Evolutionary conservation across 495 filamentous ascomycete genomes (phyloP).

Genomic region (Neurospora tetrasperma): DNA sequence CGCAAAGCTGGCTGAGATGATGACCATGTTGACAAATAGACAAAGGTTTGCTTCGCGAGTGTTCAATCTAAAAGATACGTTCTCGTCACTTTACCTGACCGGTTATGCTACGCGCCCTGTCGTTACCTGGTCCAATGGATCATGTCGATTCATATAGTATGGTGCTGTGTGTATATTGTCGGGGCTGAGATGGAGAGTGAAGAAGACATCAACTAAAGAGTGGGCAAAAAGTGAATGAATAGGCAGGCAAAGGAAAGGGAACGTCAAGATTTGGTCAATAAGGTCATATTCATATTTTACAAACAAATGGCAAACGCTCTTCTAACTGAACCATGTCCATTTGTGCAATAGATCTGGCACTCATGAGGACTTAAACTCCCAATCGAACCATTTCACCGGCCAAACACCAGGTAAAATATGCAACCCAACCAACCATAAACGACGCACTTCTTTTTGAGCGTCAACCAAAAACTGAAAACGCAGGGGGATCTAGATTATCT

Average conservation of each 20-base stretch:
- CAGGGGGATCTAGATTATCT: conserved; percentile 26
- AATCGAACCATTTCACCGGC: not conserved
- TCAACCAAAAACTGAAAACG: conserved; percentile 13
- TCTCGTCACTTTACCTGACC: too few species aligned
- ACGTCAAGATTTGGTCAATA: not conserved
- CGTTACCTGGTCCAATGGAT: not conserved
- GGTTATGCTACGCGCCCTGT: not conserved
- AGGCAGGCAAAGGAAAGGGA: not conserved
- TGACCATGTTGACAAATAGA: not conserved
- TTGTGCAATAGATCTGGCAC: not conserved
- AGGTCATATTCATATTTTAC: not conserved
- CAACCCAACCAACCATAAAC: not conserved
- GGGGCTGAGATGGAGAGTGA: too few species aligned
- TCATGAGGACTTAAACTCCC: not conserved
- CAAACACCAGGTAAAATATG: not conserved
- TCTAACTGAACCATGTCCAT: not conserved
- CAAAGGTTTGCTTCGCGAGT: not conserved
- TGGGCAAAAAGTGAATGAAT: not conserved
- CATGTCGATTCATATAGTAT: not conserved
- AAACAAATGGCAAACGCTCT: not conserved
- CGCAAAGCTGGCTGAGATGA: not conserved
- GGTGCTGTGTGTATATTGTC: not conserved
- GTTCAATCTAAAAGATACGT: too few species aligned
- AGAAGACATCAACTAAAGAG: too few species aligned
- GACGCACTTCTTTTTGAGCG: conserved; percentile 14